Conservation (phyloP, 192 early-diverging fungal genomes). For the Phlyctochytrium bullatum region DNA sequence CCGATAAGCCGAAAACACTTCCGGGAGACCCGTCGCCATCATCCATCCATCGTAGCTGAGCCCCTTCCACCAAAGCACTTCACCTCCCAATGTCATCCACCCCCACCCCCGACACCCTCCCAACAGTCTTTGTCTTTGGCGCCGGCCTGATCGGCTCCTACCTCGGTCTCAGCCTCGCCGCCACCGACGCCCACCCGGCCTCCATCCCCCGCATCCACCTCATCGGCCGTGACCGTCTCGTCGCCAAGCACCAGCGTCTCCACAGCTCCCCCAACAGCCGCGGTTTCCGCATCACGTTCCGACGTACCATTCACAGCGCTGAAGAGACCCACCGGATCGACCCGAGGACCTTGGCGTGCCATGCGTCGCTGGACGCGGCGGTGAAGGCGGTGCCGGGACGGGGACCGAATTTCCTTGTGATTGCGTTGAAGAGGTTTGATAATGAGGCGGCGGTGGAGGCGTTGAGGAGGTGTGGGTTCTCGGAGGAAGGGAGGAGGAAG, state of each 20-base stretch:
- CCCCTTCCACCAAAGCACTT: too few relatives aligned
- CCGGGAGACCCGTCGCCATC: too few relatives aligned
- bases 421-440: slow-evolving; percentile 25
- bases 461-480: slow-evolving; percentile 8
- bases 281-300: not conserved
- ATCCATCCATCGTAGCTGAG: too few relatives aligned
- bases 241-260: not conserved
- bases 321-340: slow-evolving; percentile 3
- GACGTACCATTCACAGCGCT: not conserved
- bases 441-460: slow-evolving; percentile 13
- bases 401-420: slow-evolving; percentile 14
- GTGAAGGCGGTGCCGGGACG: not conserved
- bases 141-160: slow-evolving; percentile 40
- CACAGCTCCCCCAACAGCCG: not conserved
- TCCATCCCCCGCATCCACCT: slow-evolving; percentile 11
- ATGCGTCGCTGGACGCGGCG: not conserved
- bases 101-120: too few relatives aligned
- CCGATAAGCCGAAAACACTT: too few relatives aligned
- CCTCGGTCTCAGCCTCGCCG: slow-evolving; percentile 19
- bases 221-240: not conserved
- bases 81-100: too few relatives aligned
- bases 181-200: not conserved
- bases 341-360: not conserved
- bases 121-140: slow-evolving; percentile 27
- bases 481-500: slow-evolving; percentile 12